Evolutionary conservation across 495 filamentous ascomycete species (phyloP).

Genomic region (Apiosordaria backusii): DNA sequence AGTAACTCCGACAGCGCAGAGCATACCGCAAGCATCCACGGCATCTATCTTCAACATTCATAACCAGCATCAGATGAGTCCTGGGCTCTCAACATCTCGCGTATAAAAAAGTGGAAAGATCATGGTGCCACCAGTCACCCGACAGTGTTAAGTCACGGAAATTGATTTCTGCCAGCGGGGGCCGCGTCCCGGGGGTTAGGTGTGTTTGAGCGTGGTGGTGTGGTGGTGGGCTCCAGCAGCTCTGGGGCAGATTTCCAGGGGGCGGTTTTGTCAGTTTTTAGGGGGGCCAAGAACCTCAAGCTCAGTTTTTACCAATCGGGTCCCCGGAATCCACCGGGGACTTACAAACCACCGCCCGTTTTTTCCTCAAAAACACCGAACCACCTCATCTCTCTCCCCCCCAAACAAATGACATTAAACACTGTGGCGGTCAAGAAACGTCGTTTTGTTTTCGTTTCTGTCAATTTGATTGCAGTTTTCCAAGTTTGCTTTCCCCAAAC

Average conservation of each 20-base stretch:
- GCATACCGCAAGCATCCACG: neutral
- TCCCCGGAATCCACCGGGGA: neutral
- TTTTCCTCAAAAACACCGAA: constrained; percentile 4
- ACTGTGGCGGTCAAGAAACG: neutral
- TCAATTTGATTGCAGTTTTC: neutral
- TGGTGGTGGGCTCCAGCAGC: too few species aligned
- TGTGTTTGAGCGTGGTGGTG: neutral
- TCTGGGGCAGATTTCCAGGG: neutral
- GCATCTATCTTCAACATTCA: too few species aligned
- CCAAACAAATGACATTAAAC: neutral
- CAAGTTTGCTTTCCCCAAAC: neutral
- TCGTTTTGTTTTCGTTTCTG: neutral
- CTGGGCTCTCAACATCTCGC: too few species aligned
- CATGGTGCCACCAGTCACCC: constrained; percentile 5
- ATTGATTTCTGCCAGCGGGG: too few species aligned
- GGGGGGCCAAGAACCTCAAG: neutral
- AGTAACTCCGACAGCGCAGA: neutral
- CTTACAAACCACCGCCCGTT: constrained; percentile 1
- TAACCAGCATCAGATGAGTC: neutral
- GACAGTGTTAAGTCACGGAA: constrained; percentile 6
- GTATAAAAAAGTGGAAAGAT: constrained; percentile 1
- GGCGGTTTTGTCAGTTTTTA: too few species aligned
- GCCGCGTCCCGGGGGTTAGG: too few species aligned
- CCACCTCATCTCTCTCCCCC: neutral
- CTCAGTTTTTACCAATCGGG: neutral